A percentile compares a stretch with the other conserved stretches of the same genome.
Evolutionary conservation across 495 filamentous ascomycete species (phyloP).

Genomic region (Pseudevernia furfuracea): DNA sequence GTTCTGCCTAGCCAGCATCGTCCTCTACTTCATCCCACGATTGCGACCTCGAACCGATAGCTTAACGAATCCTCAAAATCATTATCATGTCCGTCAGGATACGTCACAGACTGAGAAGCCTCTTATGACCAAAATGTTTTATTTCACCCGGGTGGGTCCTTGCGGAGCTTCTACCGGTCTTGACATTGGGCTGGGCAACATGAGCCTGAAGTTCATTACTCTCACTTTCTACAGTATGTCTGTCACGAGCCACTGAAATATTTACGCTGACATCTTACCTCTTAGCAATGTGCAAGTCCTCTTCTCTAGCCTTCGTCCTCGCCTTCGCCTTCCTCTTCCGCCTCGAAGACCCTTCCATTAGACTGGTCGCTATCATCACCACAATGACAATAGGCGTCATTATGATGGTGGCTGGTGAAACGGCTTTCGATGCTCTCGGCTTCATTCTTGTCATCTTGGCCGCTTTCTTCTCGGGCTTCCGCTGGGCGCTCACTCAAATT

Average conservation of each 20-base stretch:
- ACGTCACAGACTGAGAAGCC: constrained; percentile 52
- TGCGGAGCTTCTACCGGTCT: constrained; percentile 91
- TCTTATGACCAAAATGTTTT: constrained; percentile 87
- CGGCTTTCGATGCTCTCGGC: constrained; percentile 80
- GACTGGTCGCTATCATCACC: constrained; percentile 75
- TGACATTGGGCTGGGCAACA: constrained; percentile 95
- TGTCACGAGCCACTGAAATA: neutral
- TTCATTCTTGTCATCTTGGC: constrained; percentile 89
- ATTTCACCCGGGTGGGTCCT: constrained; percentile 83
- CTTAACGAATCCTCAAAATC: constrained; percentile 35
- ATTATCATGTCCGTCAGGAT: constrained; percentile 41
- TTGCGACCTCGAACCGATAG: constrained; percentile 60
- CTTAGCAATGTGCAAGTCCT: constrained; percentile 96
- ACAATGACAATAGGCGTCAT: constrained; percentile 93
- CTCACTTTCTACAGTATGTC: constrained; percentile 89
- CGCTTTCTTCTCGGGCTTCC: constrained; percentile 91
- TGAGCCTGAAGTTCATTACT: constrained; percentile 88
- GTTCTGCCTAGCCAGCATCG: constrained; percentile 70
- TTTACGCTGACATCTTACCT: neutral
- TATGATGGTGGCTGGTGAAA: constrained; percentile 98
- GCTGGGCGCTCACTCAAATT: constrained; percentile 95
- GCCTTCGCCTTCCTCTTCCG: constrained; percentile 93
- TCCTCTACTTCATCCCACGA: constrained; percentile 76
- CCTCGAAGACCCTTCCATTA: constrained; percentile 79
- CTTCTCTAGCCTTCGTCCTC: constrained; percentile 87